Evolutionary conservation across 2,329 filamentous ascomycete genomes (phyloP).

Genomic region (Trichophyton mentagrophytes): DNA sequence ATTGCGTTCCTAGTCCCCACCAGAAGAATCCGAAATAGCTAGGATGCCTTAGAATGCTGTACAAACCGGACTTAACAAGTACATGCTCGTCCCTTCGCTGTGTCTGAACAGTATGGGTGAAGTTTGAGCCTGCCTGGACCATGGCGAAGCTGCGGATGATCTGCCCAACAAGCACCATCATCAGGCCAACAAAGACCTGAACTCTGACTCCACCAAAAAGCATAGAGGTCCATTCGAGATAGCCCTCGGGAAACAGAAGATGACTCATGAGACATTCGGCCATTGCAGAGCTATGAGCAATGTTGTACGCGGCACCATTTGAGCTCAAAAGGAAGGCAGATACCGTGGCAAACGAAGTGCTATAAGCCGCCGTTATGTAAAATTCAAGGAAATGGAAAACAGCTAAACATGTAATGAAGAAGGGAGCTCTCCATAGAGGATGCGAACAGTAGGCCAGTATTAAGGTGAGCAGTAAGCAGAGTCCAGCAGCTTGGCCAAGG

Average conservation of each 20-base stretch:
- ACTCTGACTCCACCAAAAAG: constrained; percentile 24
- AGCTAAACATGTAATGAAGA: constrained; percentile 48
- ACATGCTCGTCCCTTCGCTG: constrained; percentile 56
- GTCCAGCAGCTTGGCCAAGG: constrained; percentile 31
- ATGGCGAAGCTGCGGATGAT: constrained; percentile 67
- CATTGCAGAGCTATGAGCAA: constrained; percentile 65
- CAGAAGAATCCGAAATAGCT: constrained; percentile 98
- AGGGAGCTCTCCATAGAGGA: constrained; percentile 45
- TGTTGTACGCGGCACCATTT: constrained; percentile 74
- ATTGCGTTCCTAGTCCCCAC: constrained; percentile 91
- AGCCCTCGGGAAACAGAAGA: constrained; percentile 26
- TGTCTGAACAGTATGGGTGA: constrained; percentile 75
- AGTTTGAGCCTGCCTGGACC: constrained; percentile 76
- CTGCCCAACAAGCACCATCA: constrained; percentile 59
- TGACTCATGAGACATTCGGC: constrained; percentile 50
- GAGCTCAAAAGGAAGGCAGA: constrained; percentile 69
- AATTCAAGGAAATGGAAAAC: constrained; percentile 95
- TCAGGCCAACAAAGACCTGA: constrained; percentile 45
- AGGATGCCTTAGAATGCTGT: constrained; percentile 65
- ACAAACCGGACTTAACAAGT: constrained; percentile 75
- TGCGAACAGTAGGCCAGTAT: constrained; percentile 18
- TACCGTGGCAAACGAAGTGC: constrained; percentile 58
- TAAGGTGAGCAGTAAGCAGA: constrained; percentile 21
- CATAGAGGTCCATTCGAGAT: constrained; percentile 33
- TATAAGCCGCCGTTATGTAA: constrained; percentile 75